Percentiles rank a stretch among this genome's conserved stretches.
phyloP scores from a whole-genome alignment of 169 alveolate species.

The Babesia bigemina region DNA sequence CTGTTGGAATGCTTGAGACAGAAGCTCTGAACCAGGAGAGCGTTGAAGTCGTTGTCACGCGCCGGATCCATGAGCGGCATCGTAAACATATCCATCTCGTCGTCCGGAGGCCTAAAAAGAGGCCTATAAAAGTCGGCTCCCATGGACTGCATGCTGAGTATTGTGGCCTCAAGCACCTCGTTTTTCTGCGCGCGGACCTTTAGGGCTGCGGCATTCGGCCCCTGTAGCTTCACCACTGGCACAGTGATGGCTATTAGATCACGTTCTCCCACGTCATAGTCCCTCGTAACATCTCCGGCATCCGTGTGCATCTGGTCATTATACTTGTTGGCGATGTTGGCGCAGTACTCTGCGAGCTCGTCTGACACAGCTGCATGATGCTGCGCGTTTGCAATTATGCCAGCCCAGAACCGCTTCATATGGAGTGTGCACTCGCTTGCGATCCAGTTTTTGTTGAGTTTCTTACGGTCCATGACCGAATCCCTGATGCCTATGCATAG shows the following conservation, averaged over 20 bases:
- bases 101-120: constrained; percentile 67
- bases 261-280: constrained; percentile 18
- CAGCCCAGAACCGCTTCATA: constrained; percentile 55
- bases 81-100: constrained; percentile 66
- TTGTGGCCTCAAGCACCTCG: constrained; percentile 46
- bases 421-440: constrained; percentile 49
- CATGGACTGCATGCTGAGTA: constrained; percentile 48
- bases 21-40: constrained; percentile 48
- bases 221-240: constrained; percentile 15
- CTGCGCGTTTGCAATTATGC: background rate
- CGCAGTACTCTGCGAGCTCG: constrained; percentile 22
- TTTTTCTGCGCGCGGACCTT: background rate
- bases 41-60: constrained; percentile 56
- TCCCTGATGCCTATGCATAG: constrained; percentile 43
- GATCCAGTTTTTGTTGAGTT: constrained; percentile 59
- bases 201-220: background rate
- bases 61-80: constrained; percentile 57
- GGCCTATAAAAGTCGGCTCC: constrained; percentile 67
- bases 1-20: constrained; percentile 25
- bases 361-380: background rate
- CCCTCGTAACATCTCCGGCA: constrained; percentile 14
- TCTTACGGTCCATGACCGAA: constrained; percentile 38
- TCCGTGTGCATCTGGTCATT: constrained; percentile 17
- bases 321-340: background rate
- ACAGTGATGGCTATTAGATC: constrained; percentile 63